These are phyloP conservation scores for Apiotrichum sp. DNA, from an alignment of 1,284 basidiomycete species.

Conservation along the genomic window DNA sequence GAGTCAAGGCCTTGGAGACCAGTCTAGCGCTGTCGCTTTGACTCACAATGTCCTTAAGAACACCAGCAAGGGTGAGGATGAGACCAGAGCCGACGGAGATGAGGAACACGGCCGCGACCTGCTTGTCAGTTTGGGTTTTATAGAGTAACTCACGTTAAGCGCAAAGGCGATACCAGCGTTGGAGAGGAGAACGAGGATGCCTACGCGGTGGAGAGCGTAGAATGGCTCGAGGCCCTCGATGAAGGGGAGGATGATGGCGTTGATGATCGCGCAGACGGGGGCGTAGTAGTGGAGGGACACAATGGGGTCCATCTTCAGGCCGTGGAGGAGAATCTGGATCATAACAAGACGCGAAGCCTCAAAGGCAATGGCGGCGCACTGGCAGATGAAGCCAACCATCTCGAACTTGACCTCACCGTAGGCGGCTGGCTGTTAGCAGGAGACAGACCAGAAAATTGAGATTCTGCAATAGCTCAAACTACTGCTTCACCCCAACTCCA, in stretches of 20 bases:
- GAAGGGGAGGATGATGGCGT: slow-evolving; percentile 74
- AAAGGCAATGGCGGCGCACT: slow-evolving; percentile 67
- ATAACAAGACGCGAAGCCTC: slow-evolving; percentile 70
- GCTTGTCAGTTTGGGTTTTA: not conserved
- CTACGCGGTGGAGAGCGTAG: slow-evolving; percentile 63
- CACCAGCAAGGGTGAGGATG: slow-evolving; percentile 87
- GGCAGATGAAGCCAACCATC: slow-evolving; percentile 74
- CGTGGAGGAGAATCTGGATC: slow-evolving; percentile 92
- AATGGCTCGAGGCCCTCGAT: slow-evolving; percentile 87
- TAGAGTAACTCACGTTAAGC: slow-evolving; percentile 56
- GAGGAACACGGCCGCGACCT: slow-evolving; percentile 86
- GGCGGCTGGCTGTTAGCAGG: slow-evolving; percentile 7
- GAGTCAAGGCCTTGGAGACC: slow-evolving; percentile 54
- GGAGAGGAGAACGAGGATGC: slow-evolving; percentile 68
- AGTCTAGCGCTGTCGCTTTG: not conserved
- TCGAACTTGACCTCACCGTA: slow-evolving; percentile 21
- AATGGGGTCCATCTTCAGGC: slow-evolving; percentile 94
- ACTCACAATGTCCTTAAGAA: slow-evolving; percentile 67
- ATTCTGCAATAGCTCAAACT: not conserved
- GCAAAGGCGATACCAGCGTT: slow-evolving; percentile 82
- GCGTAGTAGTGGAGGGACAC: slow-evolving; percentile 95
- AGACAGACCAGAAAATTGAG: not conserved
- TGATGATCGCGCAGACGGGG: slow-evolving; percentile 89
- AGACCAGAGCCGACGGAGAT: slow-evolving; percentile 82
- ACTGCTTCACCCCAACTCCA: not conserved